Evolutionary conservation across 2,329 filamentous ascomycete genomes (phyloP), one percentile per base, ranked within the genome.

Genomic region (Verticillium tricorpus): DNA sequence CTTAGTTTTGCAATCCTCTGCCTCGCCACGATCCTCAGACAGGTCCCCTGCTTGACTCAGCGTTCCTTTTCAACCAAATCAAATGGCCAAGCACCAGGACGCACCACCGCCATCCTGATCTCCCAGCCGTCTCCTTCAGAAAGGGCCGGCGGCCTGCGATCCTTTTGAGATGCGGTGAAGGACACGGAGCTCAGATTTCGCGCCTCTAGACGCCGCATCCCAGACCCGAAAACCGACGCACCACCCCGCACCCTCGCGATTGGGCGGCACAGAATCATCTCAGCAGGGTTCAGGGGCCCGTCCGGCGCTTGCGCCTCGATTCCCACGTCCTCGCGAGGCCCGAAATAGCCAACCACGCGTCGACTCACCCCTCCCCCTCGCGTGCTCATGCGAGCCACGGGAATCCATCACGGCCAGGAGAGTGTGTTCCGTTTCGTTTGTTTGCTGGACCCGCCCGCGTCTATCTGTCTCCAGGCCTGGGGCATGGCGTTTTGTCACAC

Each of bases 401-500:
- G 22, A 50, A 28, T 25, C 32, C 50, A 62, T 58, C 32, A 28
- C 52, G 40, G n/a, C 52, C 19, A 50, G 45, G 57, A 45, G 15
- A 52, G 52, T 14, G 34, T 61, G 32, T 40, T 57, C 56, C 34
- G 19, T 52, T 39, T 54, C 39, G 56, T 57, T 56, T 58, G 55
- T 34, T 64, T 57, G 59, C 66, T 14, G 14, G 50, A 22, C 50
- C 58, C 40, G 40, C 39, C 25, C 58, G 58, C 58, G 58, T 59
- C 58, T 59, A 59, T 59, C 45, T 45, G 56, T 28, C 28, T 50
- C 19, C 45, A 50, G 45, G n/a, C 45, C 45, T 50, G 45, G 11
- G 45, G 17, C 45, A 45, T 56, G 28, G 17, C 54, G 14, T 19
- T 12, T 52, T 35, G 58, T 59, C 58, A 59, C 58, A 59, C 45